Percentiles rank a stretch among this genome's conserved stretches.
phyloP scores from a whole-genome alignment of 139 green algal species.

The Micromonas pusilla region DNA sequence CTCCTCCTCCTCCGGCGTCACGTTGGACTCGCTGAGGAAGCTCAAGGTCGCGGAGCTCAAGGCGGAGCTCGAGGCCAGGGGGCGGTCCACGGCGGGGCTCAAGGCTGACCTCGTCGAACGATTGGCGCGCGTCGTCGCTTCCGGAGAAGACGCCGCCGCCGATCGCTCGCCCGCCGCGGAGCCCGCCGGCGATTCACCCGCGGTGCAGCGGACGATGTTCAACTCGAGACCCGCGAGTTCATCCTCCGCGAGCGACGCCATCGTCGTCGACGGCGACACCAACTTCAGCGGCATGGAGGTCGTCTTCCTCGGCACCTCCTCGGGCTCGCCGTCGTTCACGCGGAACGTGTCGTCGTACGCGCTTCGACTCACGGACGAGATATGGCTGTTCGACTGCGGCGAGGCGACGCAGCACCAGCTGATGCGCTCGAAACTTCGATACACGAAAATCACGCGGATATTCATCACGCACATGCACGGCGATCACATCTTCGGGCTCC shows the following conservation, averaged over 20 bases:
- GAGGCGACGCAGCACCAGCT: slow-evolving; percentile 77
- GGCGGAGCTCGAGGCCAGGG: no score
- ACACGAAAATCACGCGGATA: slow-evolving; percentile 44
- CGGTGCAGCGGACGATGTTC: not conserved
- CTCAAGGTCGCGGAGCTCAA: no score
- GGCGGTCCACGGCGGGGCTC: no score
- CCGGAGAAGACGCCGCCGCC: no score
- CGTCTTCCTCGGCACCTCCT: slow-evolving; percentile 35
- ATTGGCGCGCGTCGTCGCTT: no score
- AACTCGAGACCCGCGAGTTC: not conserved
- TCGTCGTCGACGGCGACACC: not conserved
- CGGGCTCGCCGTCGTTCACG: slow-evolving; percentile 29
- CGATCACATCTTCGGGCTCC: slow-evolving; percentile 91
- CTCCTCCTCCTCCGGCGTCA: not conserved
- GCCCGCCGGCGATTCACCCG: not conserved
- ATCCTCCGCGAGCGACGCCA: not conserved
- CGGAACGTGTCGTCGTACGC: slow-evolving; percentile 79
- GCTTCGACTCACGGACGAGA: slow-evolving; percentile 38
- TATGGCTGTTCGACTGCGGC: slow-evolving; percentile 80
- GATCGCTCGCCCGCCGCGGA: no score
- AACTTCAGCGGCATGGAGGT: slow-evolving; percentile 36
- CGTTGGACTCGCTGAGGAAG: no score
- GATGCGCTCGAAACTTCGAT: slow-evolving; percentile 20
- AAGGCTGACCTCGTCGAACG: no score
- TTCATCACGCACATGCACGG: slow-evolving; percentile 94